phyloP scores from a whole-genome alignment of 441 rosid species.

The Brassica hybrid region DNA sequence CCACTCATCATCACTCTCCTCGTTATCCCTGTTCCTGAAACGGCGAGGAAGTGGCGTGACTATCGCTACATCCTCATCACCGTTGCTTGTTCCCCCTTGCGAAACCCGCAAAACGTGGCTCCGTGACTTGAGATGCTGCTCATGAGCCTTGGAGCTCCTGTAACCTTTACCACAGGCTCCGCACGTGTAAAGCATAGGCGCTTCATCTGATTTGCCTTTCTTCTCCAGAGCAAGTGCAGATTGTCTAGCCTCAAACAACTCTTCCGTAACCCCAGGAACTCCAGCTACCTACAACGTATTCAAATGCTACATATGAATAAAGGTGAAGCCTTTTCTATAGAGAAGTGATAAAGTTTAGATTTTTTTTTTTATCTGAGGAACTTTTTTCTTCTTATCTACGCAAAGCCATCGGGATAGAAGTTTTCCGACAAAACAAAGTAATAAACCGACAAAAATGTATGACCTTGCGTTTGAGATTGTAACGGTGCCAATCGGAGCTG shows the following conservation, averaged over 20 bases:
- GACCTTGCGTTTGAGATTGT: slow-evolving; percentile 97
- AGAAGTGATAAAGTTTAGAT: slow-evolving; percentile 1
- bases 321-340: not conserved
- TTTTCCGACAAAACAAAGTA: not conserved
- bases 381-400: not conserved
- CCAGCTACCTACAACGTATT: slow-evolving; percentile 68
- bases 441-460: too few relatives aligned
- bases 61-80: slow-evolving; percentile 53
- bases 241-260: slow-evolving; percentile 76
- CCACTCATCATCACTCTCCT: slow-evolving; percentile 81
- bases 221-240: slow-evolving; percentile 70
- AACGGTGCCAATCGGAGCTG: slow-evolving; percentile 97
- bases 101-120: slow-evolving; percentile 63
- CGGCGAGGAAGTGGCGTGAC: slow-evolving; percentile 63
- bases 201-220: slow-evolving; percentile 53
- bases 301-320: not conserved
- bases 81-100: slow-evolving; percentile 48
- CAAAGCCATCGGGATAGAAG: not conserved
- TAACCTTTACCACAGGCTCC: slow-evolving; percentile 79
- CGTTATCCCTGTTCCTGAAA: slow-evolving; percentile 35
- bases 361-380: not conserved
- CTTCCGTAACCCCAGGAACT: slow-evolving; percentile 93
- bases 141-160: slow-evolving; percentile 80
- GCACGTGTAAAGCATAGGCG: slow-evolving; percentile 79
- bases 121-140: slow-evolving; percentile 79